Percentiles rank a stretch among this genome's conserved stretches.
Evolutionary conservation across 495 filamentous ascomycete species (phyloP).

Genomic region (Paragyromitra xinjiangensis): DNA sequence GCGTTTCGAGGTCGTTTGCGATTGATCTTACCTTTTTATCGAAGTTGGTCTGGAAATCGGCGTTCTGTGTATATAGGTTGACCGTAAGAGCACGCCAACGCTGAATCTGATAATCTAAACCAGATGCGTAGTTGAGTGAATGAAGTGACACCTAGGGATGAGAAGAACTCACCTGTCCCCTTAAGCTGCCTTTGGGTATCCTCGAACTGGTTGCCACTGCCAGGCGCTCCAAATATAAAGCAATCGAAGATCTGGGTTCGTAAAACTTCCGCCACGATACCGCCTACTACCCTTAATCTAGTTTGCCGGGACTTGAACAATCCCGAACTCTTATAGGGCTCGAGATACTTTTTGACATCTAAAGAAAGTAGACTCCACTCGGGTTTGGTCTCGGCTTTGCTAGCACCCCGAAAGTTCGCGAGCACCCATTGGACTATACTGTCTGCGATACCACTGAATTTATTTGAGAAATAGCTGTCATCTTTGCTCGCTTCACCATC

Average conservation of each 20-base stretch:
- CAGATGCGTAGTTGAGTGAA: background rate
- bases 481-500: conserved; percentile 6
- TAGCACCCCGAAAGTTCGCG: conserved; percentile 5
- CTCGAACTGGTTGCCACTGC: background rate
- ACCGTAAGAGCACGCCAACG: conserved; percentile 33
- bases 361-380: background rate
- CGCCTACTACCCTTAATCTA: background rate
- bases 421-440: conserved; percentile 27
- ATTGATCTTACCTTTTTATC: background rate
- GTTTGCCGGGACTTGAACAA: background rate
- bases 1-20: background rate
- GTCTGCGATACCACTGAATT: conserved; percentile 9
- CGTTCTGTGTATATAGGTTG: conserved; percentile 1
- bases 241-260: background rate
- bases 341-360: background rate
- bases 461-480: conserved; percentile 13
- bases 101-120: conserved; percentile 13
- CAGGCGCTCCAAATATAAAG: conserved; percentile 5
- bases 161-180: conserved; percentile 16
- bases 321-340: background rate
- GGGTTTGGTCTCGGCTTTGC: background rate
- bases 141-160: background rate
- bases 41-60: background rate
- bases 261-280: background rate
- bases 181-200: background rate